Base-by-base conservation (phyloP, 2,329 filamentous ascomycete genomes). In the Fusarium multiceps region DNA sequence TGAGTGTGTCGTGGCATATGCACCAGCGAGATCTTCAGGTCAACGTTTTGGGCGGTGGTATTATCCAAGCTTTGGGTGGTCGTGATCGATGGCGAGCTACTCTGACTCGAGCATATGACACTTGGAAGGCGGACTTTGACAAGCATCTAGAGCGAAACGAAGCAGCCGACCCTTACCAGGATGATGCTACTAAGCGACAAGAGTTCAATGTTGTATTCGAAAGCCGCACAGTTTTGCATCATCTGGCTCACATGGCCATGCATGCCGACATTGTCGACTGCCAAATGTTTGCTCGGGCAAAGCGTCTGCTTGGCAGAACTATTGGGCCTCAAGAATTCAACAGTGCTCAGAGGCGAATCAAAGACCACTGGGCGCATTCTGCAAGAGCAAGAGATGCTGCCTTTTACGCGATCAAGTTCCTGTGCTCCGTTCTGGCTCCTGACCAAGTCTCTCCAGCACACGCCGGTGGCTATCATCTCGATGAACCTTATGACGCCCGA, bases 1-100 rank as follows among this genome's bases (percentile, higher is more conserved):
- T 98, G 25, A 98, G 93, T 72, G 93, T 98, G 30, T 96, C 92
- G 76, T 98, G 94, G 93, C 95, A 98, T 79, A 95, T 98, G 92
- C 96, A 97, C 77, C 94, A 98, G 78, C 89, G 95, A 76, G 96
- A 98, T 78, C 87, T 98, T 16, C 95, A 98, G 81, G 92, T 97
- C 62, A 95, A 91, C 77, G 94, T 94, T 1, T 86, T 98, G 0
- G 94, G 88, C 8, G 83, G 83, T 2, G 84, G 92, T 14, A 93
- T 94, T 13, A 89, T 89, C 0, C 89, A 91, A 72, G 90, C 93
- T 1, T 86, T 97, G 2, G 95, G 95, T 6, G 94, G 92, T 5
- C 90, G 94, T 21, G 94, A 97, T 77, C 95, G 95, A 78, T 98
- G 96, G 96, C 90, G 94, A 56, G 89, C 90, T 11, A 91, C 93